A percentile compares a stretch with the other conserved stretches of the same genome.
Evolutionary conservation across 148 eudicot species (phyloP).

Genomic region (Fallopia convolvulus): DNA sequence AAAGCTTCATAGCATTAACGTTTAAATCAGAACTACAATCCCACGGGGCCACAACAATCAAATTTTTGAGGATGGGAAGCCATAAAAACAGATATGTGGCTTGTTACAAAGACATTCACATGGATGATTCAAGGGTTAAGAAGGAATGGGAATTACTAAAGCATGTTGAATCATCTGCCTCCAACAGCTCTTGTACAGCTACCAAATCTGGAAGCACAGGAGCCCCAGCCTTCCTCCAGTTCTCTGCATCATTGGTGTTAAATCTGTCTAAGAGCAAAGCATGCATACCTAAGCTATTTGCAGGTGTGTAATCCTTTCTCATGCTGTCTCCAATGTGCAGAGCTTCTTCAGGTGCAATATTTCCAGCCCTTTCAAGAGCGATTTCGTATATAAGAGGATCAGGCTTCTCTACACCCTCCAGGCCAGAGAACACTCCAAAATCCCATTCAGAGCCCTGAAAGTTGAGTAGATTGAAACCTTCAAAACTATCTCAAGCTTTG

Average conservation of each 20-base stretch:
- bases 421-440: conserved; percentile 88
- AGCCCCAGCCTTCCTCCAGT: conserved; percentile 78
- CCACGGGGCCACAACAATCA: not conserved
- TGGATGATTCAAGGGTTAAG: conserved; percentile 6
- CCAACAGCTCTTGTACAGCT: conserved; percentile 52
- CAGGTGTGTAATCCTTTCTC: conserved; percentile 79
- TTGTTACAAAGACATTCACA: not conserved
- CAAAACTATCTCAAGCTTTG: not conserved
- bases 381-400: conserved; percentile 64
- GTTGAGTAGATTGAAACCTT: not conserved
- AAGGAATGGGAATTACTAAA: not conserved
- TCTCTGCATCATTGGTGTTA: conserved; percentile 62
- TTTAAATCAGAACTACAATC: not conserved
- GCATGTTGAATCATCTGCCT: conserved; percentile 26
- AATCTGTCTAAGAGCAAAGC: conserved; percentile 80
- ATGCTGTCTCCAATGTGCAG: conserved; percentile 93
- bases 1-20: not conserved
- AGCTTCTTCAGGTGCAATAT: conserved; percentile 59
- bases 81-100: not conserved
- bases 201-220: conserved; percentile 64
- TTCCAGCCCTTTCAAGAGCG: conserved; percentile 80
- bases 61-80: not conserved
- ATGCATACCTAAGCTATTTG: conserved; percentile 78
- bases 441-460: conserved; percentile 89
- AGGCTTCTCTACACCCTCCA: conserved; percentile 93